Evolutionary conservation across 805 yeast genomes (phyloP), one percentile per base, ranked within the genome.

Genomic region (Lipomyces sp.): DNA sequence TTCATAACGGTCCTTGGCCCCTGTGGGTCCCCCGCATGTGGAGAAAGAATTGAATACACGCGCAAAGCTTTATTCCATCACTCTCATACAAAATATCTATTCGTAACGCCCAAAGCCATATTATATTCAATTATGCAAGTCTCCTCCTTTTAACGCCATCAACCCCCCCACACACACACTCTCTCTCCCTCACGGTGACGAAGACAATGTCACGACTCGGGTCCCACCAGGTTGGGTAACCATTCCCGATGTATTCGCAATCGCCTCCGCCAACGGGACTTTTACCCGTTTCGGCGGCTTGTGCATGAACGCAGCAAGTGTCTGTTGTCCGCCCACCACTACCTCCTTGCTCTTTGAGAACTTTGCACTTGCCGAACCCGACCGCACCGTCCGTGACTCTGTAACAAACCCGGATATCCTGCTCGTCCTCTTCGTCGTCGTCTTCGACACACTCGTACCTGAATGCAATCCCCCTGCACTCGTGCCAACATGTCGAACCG

Each of bases 151-250:
- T 24, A 24, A 24, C 24, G 24, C 24, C 24, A 1, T 24, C 24
- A 24, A 24, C 24, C 24, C 24, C 24, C 24, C 24, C 10, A 11
- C 39, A 35, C 39, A 37, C 1, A 8, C 13, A 8, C 39, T 13
- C 15, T 10, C 4, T 7, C 3, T 11, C 39, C 8, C 13, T 42
- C 48, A 42, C 15, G 24, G 48, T 0, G 48, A 42, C 29, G 48
- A 42, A 42, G 48, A 42, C 48, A 42, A 42, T 42, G 48, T 42
- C 48, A 42, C 48, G 48, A n/a, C 48, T n/a, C 18, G 15, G n/a
- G 48, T 3, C 8, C 48, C 48, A 7, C 48, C 48, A 42, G 4
- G 24, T 15, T 15, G 8, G 24, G 48, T n/a, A 42, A 42, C 48
- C 8, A 42, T 42, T 3, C 48, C 48, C 24, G 24, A 5, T 10